Base-by-base conservation (phyloP, 805 yeast species). In the Cyberlindnera lachancei region DNA sequence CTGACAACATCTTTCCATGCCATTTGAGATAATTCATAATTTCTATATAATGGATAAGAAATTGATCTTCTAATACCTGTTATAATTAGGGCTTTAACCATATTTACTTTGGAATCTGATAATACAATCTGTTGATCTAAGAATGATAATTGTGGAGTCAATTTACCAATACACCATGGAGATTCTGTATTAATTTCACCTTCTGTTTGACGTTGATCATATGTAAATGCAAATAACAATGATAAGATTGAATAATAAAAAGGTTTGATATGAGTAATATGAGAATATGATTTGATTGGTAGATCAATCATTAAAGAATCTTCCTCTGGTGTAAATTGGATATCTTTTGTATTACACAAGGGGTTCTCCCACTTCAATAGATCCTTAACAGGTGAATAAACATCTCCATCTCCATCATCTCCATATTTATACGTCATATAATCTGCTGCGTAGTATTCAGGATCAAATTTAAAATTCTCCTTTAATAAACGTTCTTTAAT, bases 131-230 rank as follows among this genome's bases (percentile, higher is more conserved):
- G 74, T 12, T 72, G 59, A 52, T 87, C 97, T 20, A 92, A 58
- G 42, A 68, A 75, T 7, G 87, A 54, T 23, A 90, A 56, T 46
- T 85, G 92, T 1, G 97, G 95, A 0, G 77, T 61, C 15, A 92
- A 46, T 44, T 81, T 87, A 2, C 98, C 98, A 5, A 92, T 70
- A 0, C 90, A 78, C 98, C 98, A 92, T 0, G 94, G 85, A 36
- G 94, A 81, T 55, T 92, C 98, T 5, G 83, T 75, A 13, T 75
- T 85, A 32, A 75, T 72, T 13, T 66, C 74, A n/a, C 77, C 79
- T 48, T 72, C 75, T 23, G 79, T 85, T 33, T 81, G 80, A 23
- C 96, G 61, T 30, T 70, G 56, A 41, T 92, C 96, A 52, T 79
- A 87, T 33, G 72, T 70, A 45, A 75, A 82, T 2, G 81, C 75